These are phyloP conservation scores for Chrysosphaeria jannelii DNA, from an alignment of 2,329 filamentous ascomycete genomes.

Conservation along the genomic window DNA sequence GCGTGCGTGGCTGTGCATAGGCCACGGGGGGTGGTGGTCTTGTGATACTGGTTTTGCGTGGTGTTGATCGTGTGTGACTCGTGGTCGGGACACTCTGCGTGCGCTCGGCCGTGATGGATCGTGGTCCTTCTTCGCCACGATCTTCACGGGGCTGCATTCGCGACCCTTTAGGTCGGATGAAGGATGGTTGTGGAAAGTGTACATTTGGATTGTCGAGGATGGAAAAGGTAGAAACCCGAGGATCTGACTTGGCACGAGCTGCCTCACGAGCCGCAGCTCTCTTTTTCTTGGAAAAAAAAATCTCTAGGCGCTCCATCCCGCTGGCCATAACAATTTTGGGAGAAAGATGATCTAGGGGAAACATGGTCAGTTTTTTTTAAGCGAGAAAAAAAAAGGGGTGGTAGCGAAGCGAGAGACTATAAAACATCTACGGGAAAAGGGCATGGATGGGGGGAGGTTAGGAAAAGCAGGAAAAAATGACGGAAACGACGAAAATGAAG, in stretches of 20 bases:
- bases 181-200: constrained; percentile 20
- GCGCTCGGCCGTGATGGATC: not conserved
- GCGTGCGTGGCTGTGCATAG: not conserved
- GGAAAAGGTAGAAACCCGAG: constrained; percentile 2
- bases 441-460: too few relatives aligned
- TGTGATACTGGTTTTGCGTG: not conserved
- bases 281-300: constrained; percentile 18
- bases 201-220: not conserved
- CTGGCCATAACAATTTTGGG: constrained; percentile 17
- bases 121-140: constrained; percentile 3
- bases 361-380: constrained; percentile 4
- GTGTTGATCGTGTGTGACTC: not conserved
- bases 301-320: constrained; percentile 18
- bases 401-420: too few relatives aligned
- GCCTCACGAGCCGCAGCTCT: constrained; percentile 4
- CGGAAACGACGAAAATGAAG: too few relatives aligned
- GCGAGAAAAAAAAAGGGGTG: too few relatives aligned
- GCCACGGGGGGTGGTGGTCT: not conserved
- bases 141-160: constrained; percentile 27
- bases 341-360: constrained; percentile 1
- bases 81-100: not conserved
- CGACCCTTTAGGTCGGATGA: constrained; percentile 21
- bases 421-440: too few relatives aligned
- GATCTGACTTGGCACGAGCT: constrained; percentile 5
- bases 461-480: not conserved